Evolutionary conservation across 1,284 basidiomycete species (phyloP), one percentile per base, ranked within the genome.

Genomic region (Tilletia walkeri): DNA sequence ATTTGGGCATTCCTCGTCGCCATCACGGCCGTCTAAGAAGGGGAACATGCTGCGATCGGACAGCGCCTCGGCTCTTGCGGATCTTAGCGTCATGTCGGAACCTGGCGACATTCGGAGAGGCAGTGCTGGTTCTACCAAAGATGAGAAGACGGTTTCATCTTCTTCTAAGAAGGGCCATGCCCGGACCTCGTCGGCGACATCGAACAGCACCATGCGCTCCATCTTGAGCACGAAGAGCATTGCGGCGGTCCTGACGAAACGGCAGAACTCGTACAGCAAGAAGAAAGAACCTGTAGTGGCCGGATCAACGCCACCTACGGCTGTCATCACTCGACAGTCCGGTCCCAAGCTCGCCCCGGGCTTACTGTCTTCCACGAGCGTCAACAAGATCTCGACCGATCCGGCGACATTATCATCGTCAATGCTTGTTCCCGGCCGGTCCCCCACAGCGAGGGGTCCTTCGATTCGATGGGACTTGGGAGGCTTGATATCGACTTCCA

Each of bases 391-490:
- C 2, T 6, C 24, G 54, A 53, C 24, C 24, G 24, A 30, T 30
- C 24, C 24, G 41, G 41, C 14, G 41, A 45, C 41, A 7, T 45
- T 45, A 30, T 30, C 24, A 30, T 30, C 24, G 24, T 45, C 41
- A 9, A 14, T 45, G 9, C 41, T 45, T 45, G 41, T 53, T 7
- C 50, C 16, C 16, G 50, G 50, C 20, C 50, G 50, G 50, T 18
- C 50, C 12, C 7, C 50, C 6, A 18, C 34, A 16, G 20, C 59
- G 7, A 10, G 16, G 16, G 59, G 59, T 16, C 59, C 59, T 3
- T 63, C 59, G 14, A 39, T 63, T 14, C 59, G 59, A 38, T 63
- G 56, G 56, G 30, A 61, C 30, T 34, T 61, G 56, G 56, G 56
- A 5, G 56, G 30, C 24, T 30, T 30, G 24, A 30, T 30, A 30